Base-by-base conservation (phyloP, 495 filamentous ascomycete species). In the Penicillium malachiteum region DNA sequence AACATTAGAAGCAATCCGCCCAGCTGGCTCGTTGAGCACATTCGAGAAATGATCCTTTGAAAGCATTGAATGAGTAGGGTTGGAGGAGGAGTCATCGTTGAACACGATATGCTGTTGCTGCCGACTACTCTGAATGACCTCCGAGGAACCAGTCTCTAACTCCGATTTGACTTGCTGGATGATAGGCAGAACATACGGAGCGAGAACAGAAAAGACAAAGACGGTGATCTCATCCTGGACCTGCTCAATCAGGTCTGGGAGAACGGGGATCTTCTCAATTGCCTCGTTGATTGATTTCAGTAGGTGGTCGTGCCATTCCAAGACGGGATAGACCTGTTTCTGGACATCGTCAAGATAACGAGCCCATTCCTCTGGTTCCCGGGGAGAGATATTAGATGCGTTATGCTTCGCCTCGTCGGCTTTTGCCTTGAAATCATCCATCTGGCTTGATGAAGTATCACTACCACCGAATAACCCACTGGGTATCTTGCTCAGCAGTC, bases 11-110 rank as follows among this genome's bases (percentile, higher is more conserved):
- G 92, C 91, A 54, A 92, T 80, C 56, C 86, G 88, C 32, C 92
- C 92, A 13, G 90, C 92, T 21, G 90, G 84, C 67, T 95, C 91
- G 66, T 96, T 96, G 48, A 96, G 84, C 17, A 91, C 73, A 62
- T 91, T 91, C 43, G 86, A 86, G 68, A 95, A 96, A 66, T 96
- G 91, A 62, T 96, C 92, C 76, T 96, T 96, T 41, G 89, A 89
- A 16, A 96, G 81, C 92, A 96, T 96, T n/a, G 88, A 92, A 69
- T 96, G 92, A 9, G 92, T 96, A 7, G 92, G 92, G 64, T 96
- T 86, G 17, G 83, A 81, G 47, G 70, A 87, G 37, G 75, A 42
- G 57, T 92, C 85, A 59, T 96, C 85, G n/a, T 87, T 63, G 71
- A 95, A 96, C 30, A 96, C 90, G 50, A 91, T 81, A 58, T 86